phyloP scores from a whole-genome alignment of 768 basidiomycete genomes.

The Suillus variegatus region DNA sequence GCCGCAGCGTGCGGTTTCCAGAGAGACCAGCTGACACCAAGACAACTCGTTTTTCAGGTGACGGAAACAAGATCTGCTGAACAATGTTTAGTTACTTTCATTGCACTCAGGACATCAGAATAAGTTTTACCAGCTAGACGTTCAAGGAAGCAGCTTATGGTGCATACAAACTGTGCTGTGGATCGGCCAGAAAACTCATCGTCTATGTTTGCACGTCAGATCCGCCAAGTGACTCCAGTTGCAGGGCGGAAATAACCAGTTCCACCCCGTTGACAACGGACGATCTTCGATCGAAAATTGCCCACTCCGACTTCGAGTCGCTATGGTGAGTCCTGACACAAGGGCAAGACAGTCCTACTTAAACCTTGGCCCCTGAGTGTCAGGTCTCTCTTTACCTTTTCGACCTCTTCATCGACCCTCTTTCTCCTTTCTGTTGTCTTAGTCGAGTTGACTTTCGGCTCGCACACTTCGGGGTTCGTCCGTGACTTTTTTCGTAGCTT shows the following conservation, averaged over 20 bases:
- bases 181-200: neutral
- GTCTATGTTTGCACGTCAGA: neutral
- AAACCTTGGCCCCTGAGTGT: constrained; percentile 6
- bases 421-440: constrained; percentile 39
- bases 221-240: neutral
- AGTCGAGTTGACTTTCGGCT: constrained; percentile 73
- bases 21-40: constrained; percentile 5
- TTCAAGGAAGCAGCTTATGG: neutral
- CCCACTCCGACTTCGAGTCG: constrained; percentile 8
- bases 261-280: constrained; percentile 5
- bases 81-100: neutral
- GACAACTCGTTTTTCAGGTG: neutral
- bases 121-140: neutral
- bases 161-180: too few species aligned
- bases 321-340: constrained; percentile 14
- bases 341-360: constrained; percentile 9
- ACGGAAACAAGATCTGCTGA: neutral
- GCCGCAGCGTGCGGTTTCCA: constrained; percentile 5
- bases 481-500: constrained; percentile 6
- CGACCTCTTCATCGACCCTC: constrained; percentile 28
- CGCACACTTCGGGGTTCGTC: constrained; percentile 47
- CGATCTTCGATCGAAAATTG: constrained; percentile 11
- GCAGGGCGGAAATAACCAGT: neutral
- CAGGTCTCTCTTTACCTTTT: constrained; percentile 5
- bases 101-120: too few species aligned